phyloP scores from a whole-genome alignment of 768 basidiomycete genomes.

The Boletus eberwhitei region DNA sequence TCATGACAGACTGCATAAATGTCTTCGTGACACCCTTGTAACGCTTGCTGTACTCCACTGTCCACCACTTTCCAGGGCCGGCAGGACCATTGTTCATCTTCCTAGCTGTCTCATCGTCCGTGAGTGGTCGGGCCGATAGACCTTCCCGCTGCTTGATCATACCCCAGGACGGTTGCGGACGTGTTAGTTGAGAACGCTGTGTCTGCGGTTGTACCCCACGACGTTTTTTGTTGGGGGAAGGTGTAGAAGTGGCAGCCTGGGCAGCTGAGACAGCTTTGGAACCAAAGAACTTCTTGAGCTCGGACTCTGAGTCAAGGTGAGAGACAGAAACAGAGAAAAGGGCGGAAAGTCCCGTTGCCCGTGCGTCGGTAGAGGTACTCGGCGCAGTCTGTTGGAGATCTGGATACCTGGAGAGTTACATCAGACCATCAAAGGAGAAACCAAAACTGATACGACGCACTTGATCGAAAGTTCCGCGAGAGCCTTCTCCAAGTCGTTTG shows the following conservation, averaged over 20 bases:
- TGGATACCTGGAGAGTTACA: slow-evolving; percentile 42
- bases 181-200: slow-evolving; percentile 70
- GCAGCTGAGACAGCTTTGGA: slow-evolving; percentile 77
- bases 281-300: slow-evolving; percentile 93
- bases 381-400: slow-evolving; percentile 40
- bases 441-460: slow-evolving; percentile 35
- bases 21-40: slow-evolving; percentile 80
- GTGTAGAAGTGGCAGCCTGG: slow-evolving; percentile 36
- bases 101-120: slow-evolving; percentile 48
- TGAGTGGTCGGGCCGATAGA: slow-evolving; percentile 58
- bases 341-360: slow-evolving; percentile 38
- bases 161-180: slow-evolving; percentile 75
- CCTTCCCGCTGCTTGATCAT: slow-evolving; percentile 69
- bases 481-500: slow-evolving; percentile 81
- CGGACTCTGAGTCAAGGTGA: slow-evolving; percentile 84
- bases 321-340: slow-evolving; percentile 78
- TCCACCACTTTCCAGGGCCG: slow-evolving; percentile 80
- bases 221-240: slow-evolving; percentile 36
- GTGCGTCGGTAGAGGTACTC: slow-evolving; percentile 25
- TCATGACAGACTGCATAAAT: slow-evolving; percentile 77
- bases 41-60: slow-evolving; percentile 78
- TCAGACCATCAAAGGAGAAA: background rate
- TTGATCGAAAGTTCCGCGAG: slow-evolving; percentile 81
- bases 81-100: slow-evolving; percentile 42
- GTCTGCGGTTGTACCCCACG: slow-evolving; percentile 35